Evolutionary conservation across 306 rosid species (phyloP), one percentile per base, ranked within the genome.

Genomic region (Neltuma alba): DNA sequence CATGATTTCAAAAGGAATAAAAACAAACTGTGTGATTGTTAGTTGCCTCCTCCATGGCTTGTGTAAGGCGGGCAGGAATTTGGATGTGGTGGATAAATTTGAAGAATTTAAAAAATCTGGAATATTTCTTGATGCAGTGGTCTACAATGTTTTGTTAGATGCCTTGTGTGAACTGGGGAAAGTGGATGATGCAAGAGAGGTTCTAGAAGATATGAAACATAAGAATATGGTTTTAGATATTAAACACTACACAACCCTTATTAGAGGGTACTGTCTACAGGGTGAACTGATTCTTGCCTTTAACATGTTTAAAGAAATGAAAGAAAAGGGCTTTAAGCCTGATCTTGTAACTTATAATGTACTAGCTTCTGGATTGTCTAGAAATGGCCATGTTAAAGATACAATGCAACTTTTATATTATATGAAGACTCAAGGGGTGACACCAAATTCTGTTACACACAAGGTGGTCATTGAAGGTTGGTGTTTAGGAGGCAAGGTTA

Each of bases 171-270:
- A 80, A 55, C 80, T 81, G 80, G 94, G 94, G 52, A 89, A 64
- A 77, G 84, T 92, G 71, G 91, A 87, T 61, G 89, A 92, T 76
- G 97, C 97, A 25, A 64, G 86, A 27, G 67, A 75, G n/a, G 83
- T 89, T 84, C 63, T 85, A 47, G 85, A 91, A 60, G 94, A 86
- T 70, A 90, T 94, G 98, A 88, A 84, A 81, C 64, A 40, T 57
- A 87, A 79, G 74, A 54, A 47, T 28, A 76, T 91, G 73, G 81
- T 3, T 72, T 76, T 92, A 78, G 97, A 94, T 86, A 28, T 86
- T 72, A 82, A 83, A 78, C 98, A 92, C 82, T 92, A 88, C 84
- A 94, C 97, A 8, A 94, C 97, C 6, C 72, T 94, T 63, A 91
- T 94, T 47, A 82, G 80, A 48, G 98, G 98, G 48, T 88, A 85